Conservation (phyloP, 2,329 filamentous ascomycete genomes). For the Botryotinia narcissicola region DNA sequence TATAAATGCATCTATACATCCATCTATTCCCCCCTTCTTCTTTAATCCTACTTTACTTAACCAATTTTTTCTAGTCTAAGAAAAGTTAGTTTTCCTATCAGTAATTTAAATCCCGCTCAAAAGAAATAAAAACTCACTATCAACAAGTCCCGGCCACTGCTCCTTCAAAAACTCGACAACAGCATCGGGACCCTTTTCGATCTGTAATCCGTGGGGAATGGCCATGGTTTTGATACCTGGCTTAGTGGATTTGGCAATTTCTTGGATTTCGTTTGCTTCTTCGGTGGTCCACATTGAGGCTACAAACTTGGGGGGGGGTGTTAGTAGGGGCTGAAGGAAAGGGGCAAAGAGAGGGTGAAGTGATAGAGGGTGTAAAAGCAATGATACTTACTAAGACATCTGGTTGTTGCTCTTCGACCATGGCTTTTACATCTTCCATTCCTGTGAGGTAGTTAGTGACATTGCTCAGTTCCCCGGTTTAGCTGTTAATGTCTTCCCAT, state of each 20-base stretch:
- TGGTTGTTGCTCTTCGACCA: conserved; percentile 51
- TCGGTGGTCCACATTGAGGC: conserved; percentile 55
- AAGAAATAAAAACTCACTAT: conserved; percentile 4
- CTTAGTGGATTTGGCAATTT: conserved; percentile 31
- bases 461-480: neutral
- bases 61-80: neutral
- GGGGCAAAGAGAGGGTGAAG: too few species aligned
- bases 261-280: conserved; percentile 45
- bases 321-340: neutral
- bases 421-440: conserved; percentile 55
- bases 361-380: too few species aligned
- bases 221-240: conserved; percentile 52
- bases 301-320: conserved; percentile 48
- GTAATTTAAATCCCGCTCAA: too few species aligned
- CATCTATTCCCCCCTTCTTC: neutral
- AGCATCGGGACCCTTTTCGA: conserved; percentile 52
- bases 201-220: conserved; percentile 53
- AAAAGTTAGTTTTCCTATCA: neutral
- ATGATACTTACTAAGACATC: conserved; percentile 50
- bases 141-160: conserved; percentile 35
- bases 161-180: conserved; percentile 52
- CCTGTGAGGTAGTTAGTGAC: conserved; percentile 35
- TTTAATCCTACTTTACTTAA: neutral
- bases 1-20: neutral
- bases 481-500: neutral